Percentiles rank a stretch among this genome's conserved stretches.
Evolutionary conservation across 176 grass and related monocot species (phyloP).

Genomic region (Puya raimondii): DNA sequence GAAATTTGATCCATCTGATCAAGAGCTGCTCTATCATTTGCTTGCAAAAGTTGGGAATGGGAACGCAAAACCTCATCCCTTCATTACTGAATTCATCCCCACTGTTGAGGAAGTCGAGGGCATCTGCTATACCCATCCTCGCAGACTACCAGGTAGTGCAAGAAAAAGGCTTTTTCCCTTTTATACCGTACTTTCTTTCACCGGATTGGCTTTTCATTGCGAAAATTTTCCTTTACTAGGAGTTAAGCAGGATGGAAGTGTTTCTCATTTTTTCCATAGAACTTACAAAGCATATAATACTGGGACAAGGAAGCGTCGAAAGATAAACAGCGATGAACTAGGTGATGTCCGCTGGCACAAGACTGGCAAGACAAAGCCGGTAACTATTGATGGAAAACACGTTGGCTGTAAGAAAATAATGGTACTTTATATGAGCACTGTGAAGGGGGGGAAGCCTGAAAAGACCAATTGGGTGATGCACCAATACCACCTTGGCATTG

Average conservation of each 20-base stretch:
- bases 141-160: constrained; percentile 69
- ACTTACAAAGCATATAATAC: constrained; percentile 96
- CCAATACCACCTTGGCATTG: constrained; percentile 82
- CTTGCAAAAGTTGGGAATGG: constrained; percentile 47
- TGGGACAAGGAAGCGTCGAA: constrained; percentile 81
- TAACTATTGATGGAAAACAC: constrained; percentile 61
- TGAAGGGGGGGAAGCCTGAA: constrained; percentile 60
- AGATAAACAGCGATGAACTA: constrained; percentile 64
- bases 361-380: constrained; percentile 87
- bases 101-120: constrained; percentile 82
- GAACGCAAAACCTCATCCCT: constrained; percentile 59
- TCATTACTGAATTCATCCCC: constrained; percentile 89
- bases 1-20: constrained; percentile 92
- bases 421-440: constrained; percentile 71
- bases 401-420: constrained; percentile 94
- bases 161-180: not conserved
- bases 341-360: constrained; percentile 93
- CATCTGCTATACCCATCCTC: constrained; percentile 95
- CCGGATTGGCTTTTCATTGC: not conserved
- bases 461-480: constrained; percentile 99
- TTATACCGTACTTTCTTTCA: not conserved
- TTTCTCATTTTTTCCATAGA: constrained; percentile 90
- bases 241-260: constrained; percentile 80
- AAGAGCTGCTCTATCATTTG: constrained; percentile 85
- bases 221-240: constrained; percentile 34